Conservation (phyloP, 1,139 yeast genomes). For the Lodderomyces oxycetoniae region DNA sequence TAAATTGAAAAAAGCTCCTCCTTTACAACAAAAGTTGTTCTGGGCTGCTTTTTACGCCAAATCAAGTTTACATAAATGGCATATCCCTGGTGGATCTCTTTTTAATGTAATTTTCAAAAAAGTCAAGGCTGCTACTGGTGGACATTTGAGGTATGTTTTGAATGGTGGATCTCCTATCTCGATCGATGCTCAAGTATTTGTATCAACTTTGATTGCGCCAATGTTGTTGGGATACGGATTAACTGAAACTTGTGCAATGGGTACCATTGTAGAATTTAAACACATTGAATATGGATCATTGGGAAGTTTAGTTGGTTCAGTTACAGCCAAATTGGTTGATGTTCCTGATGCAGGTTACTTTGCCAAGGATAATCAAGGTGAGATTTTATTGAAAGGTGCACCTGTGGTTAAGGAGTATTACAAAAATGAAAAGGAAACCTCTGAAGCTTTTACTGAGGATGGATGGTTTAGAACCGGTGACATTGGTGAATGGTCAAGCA, state of each 20-base stretch:
- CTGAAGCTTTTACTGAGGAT: conserved; percentile 69
- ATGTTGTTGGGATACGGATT: conserved; percentile 94
- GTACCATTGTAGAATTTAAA: conserved; percentile 62
- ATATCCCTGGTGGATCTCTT: conserved; percentile 67
- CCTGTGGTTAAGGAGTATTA: conserved; percentile 74
- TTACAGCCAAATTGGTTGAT: conserved; percentile 86
- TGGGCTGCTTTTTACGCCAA: conserved; percentile 88
- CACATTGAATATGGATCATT: conserved; percentile 68
- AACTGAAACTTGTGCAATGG: conserved; percentile 93
- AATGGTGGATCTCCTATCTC: conserved; percentile 97
- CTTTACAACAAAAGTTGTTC: conserved; percentile 70
- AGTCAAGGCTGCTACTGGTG: conserved; percentile 94
- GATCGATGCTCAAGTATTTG: conserved; percentile 77
- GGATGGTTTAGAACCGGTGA: conserved; percentile 99
- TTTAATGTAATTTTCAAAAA: conserved; percentile 73
- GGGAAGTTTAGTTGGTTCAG: conserved; percentile 78
- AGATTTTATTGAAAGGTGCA: conserved; percentile 73
- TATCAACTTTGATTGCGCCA: conserved; percentile 75
- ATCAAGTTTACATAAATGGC: conserved; percentile 51
- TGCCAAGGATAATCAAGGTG: conserved; percentile 93
- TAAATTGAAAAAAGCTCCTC: conserved; percentile 66
- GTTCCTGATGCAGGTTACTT: conserved; percentile 89
- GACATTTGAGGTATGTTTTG: conserved; percentile 64
- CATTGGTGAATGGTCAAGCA: conserved; percentile 86
- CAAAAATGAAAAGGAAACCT: conserved; percentile 79